Evolutionary conservation across 495 filamentous ascomycete species (phyloP), one percentile per base, ranked within the genome.

Genomic region (Chaetomidium leptoderma): DNA sequence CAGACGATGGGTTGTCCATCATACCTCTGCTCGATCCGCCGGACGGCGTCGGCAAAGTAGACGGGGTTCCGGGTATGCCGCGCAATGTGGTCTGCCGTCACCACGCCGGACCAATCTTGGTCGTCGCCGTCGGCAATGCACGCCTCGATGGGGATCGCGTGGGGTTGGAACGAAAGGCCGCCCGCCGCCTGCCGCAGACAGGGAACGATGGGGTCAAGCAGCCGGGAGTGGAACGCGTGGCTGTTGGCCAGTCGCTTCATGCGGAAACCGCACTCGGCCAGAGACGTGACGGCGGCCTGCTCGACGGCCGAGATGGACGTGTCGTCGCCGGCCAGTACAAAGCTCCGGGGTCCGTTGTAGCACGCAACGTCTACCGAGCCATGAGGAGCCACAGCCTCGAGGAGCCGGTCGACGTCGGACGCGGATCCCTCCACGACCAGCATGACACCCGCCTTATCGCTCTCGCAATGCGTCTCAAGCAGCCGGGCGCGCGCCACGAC

Each of bases 311-410:
- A 40, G 51, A 74, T 70, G 9, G 71, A 71, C 0, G 75, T 56
- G 2, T 72, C 66, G 23, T 68, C 64, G 0, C 82, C 82, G 4
- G 74, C 78, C 8, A 83, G 49, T 0, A 74, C 76, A 43, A 77
- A 75, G 54, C 70, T 78, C 11, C 63, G 63, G 2, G 76, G 73
- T 0, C 75, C 78, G 59, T 84, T 84, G 66, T 70, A 77, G 61
- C 81, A 84, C 0, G 80, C 79, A 61, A 83, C 77, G 29, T 57
- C n/a, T n/a, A n/a, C n/a, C 61, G 37, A 53, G 4, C 14, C n/a
- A 21, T 23, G 4, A 27, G 6, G 9, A 59, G 68, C n/a, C 0
- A 75, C 52, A 13, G 39, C 4, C 5, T 63, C 50, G 4, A 70
- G 24, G 8, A 76, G 23, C 10, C 52, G 57, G 26, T 69, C 14